These are phyloP conservation scores for Trichoderma sp. DNA, from an alignment of 2,329 filamentous ascomycete species.

Conservation along the genomic window DNA sequence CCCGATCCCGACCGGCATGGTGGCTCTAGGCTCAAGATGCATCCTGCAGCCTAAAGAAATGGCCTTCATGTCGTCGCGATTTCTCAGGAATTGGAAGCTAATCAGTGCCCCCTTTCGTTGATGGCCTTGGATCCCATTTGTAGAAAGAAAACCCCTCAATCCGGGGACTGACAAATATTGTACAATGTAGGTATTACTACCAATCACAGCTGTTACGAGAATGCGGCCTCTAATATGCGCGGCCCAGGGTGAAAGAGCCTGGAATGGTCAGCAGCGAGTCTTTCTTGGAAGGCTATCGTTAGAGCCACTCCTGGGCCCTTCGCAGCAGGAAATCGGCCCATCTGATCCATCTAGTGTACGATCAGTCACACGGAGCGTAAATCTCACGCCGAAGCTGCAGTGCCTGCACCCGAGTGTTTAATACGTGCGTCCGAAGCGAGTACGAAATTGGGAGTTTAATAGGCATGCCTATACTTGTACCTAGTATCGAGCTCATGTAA, in stretches of 20 bases:
- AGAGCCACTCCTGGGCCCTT: constrained; percentile 14
- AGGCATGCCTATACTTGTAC: neutral
- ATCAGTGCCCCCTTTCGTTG: neutral
- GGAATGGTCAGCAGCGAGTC: constrained; percentile 21
- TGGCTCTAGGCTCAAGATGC: constrained; percentile 13
- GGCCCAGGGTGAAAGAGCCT: neutral
- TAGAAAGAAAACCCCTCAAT: constrained; percentile 2
- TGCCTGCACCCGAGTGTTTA: neutral
- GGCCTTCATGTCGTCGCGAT: neutral
- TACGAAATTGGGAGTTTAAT: neutral
- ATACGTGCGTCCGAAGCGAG: constrained; percentile 3
- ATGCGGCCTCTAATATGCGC: constrained; percentile 7
- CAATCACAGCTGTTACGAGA: neutral
- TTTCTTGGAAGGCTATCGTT: neutral
- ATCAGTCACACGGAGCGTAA: constrained; percentile 22
- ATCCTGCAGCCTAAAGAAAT: constrained; percentile 10
- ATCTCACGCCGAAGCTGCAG: constrained; percentile 21
- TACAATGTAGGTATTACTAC: neutral
- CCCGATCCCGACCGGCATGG: neutral
- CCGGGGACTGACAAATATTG: neutral
- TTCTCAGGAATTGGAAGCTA: neutral
- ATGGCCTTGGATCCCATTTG: neutral
- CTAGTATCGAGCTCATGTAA: neutral
- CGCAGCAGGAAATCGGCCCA: constrained; percentile 28
- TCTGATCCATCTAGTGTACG: constrained; percentile 27